Evolutionary conservation across 768 basidiomycete genomes (phyloP), one percentile per base, ranked within the genome.

Genomic region (Termitomyces sp.): DNA sequence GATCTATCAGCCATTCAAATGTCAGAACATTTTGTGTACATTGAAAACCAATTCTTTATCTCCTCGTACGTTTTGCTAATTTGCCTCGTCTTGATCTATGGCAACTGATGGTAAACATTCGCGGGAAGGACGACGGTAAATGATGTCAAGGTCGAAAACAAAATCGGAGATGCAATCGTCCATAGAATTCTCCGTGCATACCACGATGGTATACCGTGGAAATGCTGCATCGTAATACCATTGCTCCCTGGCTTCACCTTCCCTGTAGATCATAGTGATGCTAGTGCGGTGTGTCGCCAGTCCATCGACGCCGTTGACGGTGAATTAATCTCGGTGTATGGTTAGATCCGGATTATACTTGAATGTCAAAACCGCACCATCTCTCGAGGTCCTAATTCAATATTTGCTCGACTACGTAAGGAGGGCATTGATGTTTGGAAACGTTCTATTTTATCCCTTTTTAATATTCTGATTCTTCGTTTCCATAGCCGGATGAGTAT

Each of bases 11-110:
- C 93, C 10, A 97, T 97, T 54, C 87, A 95, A 66, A 76, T 90
- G 66, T 95, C 94, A 26, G 94, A 98, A 63, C 94, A 97, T 67
- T 99, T 98, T 67, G 91, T 99, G 35, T 99, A 99, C 74, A 97
- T 99, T 61, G 96, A 98, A 69, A 94, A 94, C 63, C 92, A 94
- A 68, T 94, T 93, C 67, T 93, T 94, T 71, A 90, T 94, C 61
- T 87, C 90, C 1, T 92, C 90, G 91, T 92, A 70, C 68, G 89
- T 51, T 43, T 5, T 24, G 11, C 44, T 41, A n/a, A 54, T 22
- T n/a, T 41, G 3, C 36, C 50, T 38, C 24, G 22, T 36, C 28
- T 52, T n/a, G 24, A 26, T 52, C 4, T 16, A 5, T 18, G 11
- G 41, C 13, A 44, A 38, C 38, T 40, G 52, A 62, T 52, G 43